A percentile compares a stretch with the other conserved stretches of the same genome.
Conservation (phyloP, 2,329 filamentous ascomycete genomes). For the Ophiocordyceps camponoti-floridani region DNA sequence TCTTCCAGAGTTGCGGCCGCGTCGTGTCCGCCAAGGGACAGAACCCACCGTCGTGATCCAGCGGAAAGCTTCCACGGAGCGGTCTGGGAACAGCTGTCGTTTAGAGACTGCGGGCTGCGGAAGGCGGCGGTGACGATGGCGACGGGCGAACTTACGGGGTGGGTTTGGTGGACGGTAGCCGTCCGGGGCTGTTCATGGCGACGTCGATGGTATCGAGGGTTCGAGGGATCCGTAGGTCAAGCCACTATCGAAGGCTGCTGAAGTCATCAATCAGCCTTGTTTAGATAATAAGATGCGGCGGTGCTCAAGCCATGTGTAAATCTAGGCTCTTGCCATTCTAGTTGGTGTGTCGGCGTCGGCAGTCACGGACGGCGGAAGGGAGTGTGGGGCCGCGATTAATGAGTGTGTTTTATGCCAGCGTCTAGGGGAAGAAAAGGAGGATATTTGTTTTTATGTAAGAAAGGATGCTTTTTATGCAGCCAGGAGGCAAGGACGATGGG, state of each 20-base stretch:
- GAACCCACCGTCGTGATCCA: constrained; percentile 63
- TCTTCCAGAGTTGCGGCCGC: neutral
- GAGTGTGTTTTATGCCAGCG: neutral
- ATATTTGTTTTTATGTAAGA: neutral
- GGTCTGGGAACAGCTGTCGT: constrained; percentile 37
- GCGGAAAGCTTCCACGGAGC: constrained; percentile 85
- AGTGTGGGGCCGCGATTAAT: neutral
- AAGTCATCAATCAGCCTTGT: neutral
- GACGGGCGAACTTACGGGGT: constrained; percentile 40
- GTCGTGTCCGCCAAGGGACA: neutral
- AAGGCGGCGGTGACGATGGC: neutral
- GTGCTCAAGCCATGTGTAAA: neutral
- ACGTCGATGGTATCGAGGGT: neutral
- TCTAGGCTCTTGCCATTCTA: neutral
- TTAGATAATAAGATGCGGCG: neutral
- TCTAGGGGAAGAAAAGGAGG: too few species aligned
- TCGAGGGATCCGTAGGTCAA: neutral
- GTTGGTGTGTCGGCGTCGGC: neutral
- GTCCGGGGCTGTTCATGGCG: constrained; percentile 53
- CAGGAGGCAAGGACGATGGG: too few species aligned
- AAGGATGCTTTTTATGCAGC: neutral
- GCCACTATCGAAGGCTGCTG: too few species aligned
- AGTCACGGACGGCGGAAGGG: neutral
- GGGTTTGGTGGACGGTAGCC: constrained; percentile 46
- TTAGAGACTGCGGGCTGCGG: neutral